Base-by-base conservation (phyloP, 352 stramenopile genomes). In the Globisporangium middletonii region DNA sequence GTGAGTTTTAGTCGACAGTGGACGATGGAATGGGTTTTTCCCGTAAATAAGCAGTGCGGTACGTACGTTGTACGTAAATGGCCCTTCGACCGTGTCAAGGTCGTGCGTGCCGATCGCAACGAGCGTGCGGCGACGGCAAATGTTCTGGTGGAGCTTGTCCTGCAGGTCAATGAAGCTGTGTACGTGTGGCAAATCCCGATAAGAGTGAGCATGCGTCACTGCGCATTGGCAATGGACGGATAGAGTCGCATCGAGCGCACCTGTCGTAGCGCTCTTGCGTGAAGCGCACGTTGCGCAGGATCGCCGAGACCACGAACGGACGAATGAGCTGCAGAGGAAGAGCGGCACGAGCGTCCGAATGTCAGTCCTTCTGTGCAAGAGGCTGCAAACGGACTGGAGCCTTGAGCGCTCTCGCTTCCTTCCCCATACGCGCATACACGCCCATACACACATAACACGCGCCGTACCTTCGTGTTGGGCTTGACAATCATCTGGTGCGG, bases 81-180 rank as follows among this genome's bases (percentile, higher is more conserved):
- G 96, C 11, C 89, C 92, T 68, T 97, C 56, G 27, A 99, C 73
- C 19, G 92, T 94, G 83, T 98, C 95, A 51, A 99, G 79, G 75
- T 99, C 97, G 78, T 99, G 98, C 48, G 98, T 99, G 55, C 98
- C 98, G 73, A 99, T 99, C 35, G 98, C 97, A 30, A 99, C 98
- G 18, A 99, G 87, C n/a, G 96, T 99, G 51, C 98, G 93, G 56
- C 96, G 92, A 64, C 98, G 94, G 81, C 98, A 99, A 53, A 99
- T 97, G 80, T 99, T 99, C 57, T 98, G 94, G 75, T 99, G 98
- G 51, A 99, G 83, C 79, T 99, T 99, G 83, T 99, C 98, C 82
- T 99, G 97, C 64, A 99, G 83, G 63, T 99, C 97, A 57, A 99
- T 99, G 83, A 99, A 99, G 72, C 94, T 94, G 42, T 23, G 23